Base-by-base conservation (phyloP, 2,329 filamentous ascomycete genomes). In the Raffaelea arxii region DNA sequence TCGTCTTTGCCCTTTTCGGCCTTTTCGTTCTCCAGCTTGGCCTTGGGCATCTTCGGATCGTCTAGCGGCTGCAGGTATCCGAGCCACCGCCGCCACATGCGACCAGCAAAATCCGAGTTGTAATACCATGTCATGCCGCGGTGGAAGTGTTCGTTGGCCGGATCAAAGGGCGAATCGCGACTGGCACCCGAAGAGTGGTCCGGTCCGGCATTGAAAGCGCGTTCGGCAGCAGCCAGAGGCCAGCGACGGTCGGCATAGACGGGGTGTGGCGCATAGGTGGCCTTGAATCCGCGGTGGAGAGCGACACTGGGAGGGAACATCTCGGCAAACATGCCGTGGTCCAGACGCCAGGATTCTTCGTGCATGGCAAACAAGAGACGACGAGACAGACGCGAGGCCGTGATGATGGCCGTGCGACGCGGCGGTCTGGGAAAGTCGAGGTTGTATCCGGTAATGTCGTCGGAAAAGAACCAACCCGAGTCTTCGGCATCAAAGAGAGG, bases 91-190 rank as follows among this genome's bases (percentile, higher is more conserved):
- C 84, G 74, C 77, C 87, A 94, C 54, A 94, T 59, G n/a, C 83
- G 76, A 4, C 82, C 76, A 1, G 85, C 80, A 58, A 92, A 94
- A 43, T 81, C 76, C 21, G 81, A 81, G 55, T 88, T 84, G 63
- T 88, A 94, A 63, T 91, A 94, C 85, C 86, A 94, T 39, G 76
- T 88, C 38, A 82, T 82, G 14, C 87, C 86, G 55, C 78, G 78
- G 67, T 91, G 88, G 62, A 90, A 90, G 62, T 88, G 85, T 64
- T 94, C 87, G 45, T 87, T 80, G 53, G 77, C 73, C 19, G 73
- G 57, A 47, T 82, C 79, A 54, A 84, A 88, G 6, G 85, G 74
- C 35, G 79, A 82, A 4, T 41, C 16, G 4, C 19, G 30, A 30
- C 83, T 80, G 25, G 70, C 68, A 1, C 83, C 78, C 7, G 80